Base-by-base conservation (phyloP, 495 filamentous ascomycete species). In the Aspergillus wentii region DNA sequence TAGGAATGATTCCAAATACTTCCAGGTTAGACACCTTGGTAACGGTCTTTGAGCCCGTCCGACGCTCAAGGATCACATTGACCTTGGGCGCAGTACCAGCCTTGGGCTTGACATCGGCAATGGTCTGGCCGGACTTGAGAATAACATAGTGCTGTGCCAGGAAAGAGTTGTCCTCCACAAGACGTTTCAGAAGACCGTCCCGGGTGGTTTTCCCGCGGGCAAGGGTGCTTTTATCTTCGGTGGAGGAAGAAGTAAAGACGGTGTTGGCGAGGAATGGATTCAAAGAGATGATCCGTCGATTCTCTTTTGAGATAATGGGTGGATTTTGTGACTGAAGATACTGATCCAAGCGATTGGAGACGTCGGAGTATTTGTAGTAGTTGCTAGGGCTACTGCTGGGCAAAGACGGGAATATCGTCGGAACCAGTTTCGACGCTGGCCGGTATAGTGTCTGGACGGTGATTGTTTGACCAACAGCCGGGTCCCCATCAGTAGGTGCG, bases 1-100 rank as follows among this genome's bases (percentile, higher is more conserved):
- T 70, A 0, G 83, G 78, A 4, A 74, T 71, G 29, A 87, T 73
- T 10, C 72, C 70, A 41, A 81, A 86, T 1, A 72, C 52, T 41
- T 87, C 83, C 14, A 87, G 45, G 4, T 76, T 78, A 11, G 62
- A 71, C 1, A 85, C 61, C 43, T 76, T 80, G 2, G 83, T 86
- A 5, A 83, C 73, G 2, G 74, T 79, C 59, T 86, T 87, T 20
- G 75, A 80, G 9, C 80, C 81, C n/a, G 73, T 75, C 2, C 82
- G 69, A 19, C 76, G 82, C 51, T 86, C 81, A 4, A 85, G 53
- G 0, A 67, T 59, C 19, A 87, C 67, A 6, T 61, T 58, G 8
- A 78, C 66, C 36, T 82, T 84, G 2, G 83, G 81, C 19, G 76
- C 54, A 0, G 64, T 39, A 0, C 83, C 83, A 5, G 78, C 62